Conservation (phyloP, 2,329 filamentous ascomycete genomes). For the Epichloe amarillans region DNA sequence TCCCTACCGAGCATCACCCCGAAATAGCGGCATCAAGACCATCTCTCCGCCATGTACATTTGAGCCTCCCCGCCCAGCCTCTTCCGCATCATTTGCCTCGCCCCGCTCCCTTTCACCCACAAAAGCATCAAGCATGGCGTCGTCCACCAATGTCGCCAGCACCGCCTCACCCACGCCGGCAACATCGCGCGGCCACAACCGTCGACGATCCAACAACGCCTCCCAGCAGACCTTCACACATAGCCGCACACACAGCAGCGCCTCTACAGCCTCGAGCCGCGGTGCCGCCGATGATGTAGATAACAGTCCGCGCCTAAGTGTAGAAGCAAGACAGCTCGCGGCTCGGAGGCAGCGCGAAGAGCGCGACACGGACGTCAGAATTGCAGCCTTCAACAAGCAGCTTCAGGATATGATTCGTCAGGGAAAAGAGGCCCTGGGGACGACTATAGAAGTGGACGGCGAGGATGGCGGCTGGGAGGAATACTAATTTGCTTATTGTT, state of each 20-base stretch:
- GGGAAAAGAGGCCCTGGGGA: slow-evolving; percentile 74
- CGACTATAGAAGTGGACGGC: slow-evolving; percentile 51
- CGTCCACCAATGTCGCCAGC: slow-evolving; percentile 8
- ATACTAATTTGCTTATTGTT: slow-evolving; percentile 4
- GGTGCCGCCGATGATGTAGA: slow-evolving; percentile 10
- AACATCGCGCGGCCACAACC: slow-evolving; percentile 8
- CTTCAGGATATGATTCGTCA: slow-evolving; percentile 80
- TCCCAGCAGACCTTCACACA: slow-evolving; percentile 15
- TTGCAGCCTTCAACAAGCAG: slow-evolving; percentile 66
- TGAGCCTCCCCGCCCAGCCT: slow-evolving; percentile 12
- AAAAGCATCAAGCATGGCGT: slow-evolving; percentile 26
- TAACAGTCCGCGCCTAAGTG: slow-evolving; percentile 36
- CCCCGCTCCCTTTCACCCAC: slow-evolving; percentile 24
- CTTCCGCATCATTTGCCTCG: slow-evolving; percentile 20
- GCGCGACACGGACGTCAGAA: slow-evolving; percentile 62
- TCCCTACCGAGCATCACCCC: neutral
- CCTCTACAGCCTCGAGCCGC: slow-evolving; percentile 27
- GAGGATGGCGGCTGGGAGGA: slow-evolving; percentile 29
- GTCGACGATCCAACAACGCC: slow-evolving; percentile 6
- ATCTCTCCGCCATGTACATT: slow-evolving; percentile 5
- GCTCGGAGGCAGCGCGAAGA: slow-evolving; percentile 62
- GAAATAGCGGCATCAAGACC: slow-evolving; percentile 23
- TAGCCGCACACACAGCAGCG: slow-evolving; percentile 31
- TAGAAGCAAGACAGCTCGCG: slow-evolving; percentile 62
- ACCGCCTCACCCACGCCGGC: slow-evolving; percentile 13